phyloP scores from a whole-genome alignment of 305 asterid species.

The Nicotiana rustica region DNA sequence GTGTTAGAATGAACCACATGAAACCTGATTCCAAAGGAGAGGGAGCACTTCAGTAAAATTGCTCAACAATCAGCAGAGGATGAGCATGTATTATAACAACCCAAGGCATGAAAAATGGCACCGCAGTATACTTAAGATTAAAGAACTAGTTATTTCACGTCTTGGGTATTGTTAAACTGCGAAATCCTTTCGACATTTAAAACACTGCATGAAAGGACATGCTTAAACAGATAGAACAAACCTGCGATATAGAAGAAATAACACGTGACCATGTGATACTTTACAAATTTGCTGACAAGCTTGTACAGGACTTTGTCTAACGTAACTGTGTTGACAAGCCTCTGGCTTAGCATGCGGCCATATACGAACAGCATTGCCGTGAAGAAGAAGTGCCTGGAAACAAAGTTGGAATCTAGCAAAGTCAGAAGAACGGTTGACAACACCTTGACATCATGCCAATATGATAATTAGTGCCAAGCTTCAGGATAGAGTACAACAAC shows the following conservation, averaged over 20 bases:
- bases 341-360: conserved; percentile 96
- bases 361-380: conserved; percentile 94
- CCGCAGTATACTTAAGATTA: too few species aligned
- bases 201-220: conserved; percentile 19
- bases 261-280: conserved; percentile 99
- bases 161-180: background rate
- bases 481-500: background rate
- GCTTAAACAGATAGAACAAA: conserved; percentile 44
- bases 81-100: conserved; percentile 8
- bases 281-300: conserved; percentile 77
- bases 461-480: conserved; percentile 16
- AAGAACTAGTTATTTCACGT: background rate
- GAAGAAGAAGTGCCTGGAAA: conserved; percentile 93
- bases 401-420: conserved; percentile 33
- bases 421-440: conserved; percentile 31
- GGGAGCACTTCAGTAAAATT: conserved; percentile 8
- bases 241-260: conserved; percentile 94
- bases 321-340: conserved; percentile 91
- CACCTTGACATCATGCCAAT: conserved; percentile 9
- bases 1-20: conserved; percentile 95
- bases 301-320: conserved; percentile 79
- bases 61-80: conserved; percentile 22
- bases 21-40: conserved; percentile 68
- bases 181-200: conserved; percentile 2
- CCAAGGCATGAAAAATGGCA: background rate